Evolutionary conservation across 345 rosid species (phyloP).

Genomic region (Ceriops tagal): DNA sequence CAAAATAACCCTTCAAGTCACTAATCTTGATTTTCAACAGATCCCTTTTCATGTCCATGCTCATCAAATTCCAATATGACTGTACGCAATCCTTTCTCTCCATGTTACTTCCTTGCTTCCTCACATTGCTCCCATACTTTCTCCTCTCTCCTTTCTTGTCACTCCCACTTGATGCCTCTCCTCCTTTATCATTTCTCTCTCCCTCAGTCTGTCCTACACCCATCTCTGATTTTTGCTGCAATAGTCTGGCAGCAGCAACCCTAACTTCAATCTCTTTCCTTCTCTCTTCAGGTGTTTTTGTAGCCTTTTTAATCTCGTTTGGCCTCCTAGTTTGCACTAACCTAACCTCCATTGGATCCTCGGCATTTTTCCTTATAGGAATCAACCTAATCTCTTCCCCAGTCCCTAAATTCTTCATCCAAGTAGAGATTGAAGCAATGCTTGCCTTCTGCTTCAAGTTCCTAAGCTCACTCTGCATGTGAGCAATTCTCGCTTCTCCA

Average conservation of each 20-base stretch:
- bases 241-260: conserved; percentile 81
- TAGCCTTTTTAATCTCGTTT: conserved; percentile 89
- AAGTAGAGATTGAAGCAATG: conserved; percentile 64
- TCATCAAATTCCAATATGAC: conserved; percentile 70
- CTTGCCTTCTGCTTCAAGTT: conserved; percentile 69
- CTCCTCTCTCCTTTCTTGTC: conserved; percentile 74
- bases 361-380: conserved; percentile 62
- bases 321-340: conserved; percentile 71
- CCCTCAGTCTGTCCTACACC: conserved; percentile 32
- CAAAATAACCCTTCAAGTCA: conserved; percentile 62
- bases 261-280: conserved; percentile 95
- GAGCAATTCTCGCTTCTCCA: conserved; percentile 69
- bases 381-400: conserved; percentile 85
- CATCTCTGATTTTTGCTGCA: conserved; percentile 78
- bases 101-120: conserved; percentile 50
- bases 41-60: conserved; percentile 50
- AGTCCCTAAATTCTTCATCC: conserved; percentile 77
- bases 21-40: conserved; percentile 56
- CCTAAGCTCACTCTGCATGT: conserved; percentile 72
- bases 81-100: conserved; percentile 65
- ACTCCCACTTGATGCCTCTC: conserved; percentile 38
- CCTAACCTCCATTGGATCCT: conserved; percentile 89
- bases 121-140: conserved; percentile 46
- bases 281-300: conserved; percentile 82
- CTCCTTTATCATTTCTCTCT: conserved; percentile 43